These are phyloP conservation scores for Arthroderma uncinatum DNA, from an alignment of 2,329 filamentous ascomycete species.

Conservation along the genomic window DNA sequence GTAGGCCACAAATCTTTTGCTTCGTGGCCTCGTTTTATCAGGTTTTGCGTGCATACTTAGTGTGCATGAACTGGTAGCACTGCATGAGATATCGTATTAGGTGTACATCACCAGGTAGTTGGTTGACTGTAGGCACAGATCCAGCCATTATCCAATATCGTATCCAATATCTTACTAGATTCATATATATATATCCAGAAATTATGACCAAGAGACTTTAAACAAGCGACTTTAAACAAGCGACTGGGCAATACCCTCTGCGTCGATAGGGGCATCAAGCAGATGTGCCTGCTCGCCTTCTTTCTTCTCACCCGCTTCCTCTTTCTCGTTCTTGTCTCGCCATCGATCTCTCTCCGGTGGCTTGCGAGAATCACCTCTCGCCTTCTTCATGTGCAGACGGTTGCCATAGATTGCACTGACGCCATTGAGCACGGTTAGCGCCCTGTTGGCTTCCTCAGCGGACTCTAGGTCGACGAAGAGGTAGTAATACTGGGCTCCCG, in stretches of 20 bases:
- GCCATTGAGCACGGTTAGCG: slow-evolving; percentile 37
- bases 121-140: too few species aligned
- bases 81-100: too few species aligned
- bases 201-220: background rate
- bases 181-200: too few species aligned
- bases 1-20: too few species aligned
- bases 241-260: background rate
- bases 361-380: slow-evolving; percentile 28
- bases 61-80: too few species aligned
- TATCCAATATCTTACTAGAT: too few species aligned
- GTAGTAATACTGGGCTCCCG: slow-evolving; percentile 49
- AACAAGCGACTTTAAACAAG: slow-evolving; percentile 1
- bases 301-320: background rate
- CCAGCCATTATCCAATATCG: too few species aligned
- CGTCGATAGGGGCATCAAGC: background rate
- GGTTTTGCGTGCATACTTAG: too few species aligned
- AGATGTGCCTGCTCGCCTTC: background rate
- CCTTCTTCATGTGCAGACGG: slow-evolving; percentile 30
- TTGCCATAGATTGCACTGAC: slow-evolving; percentile 32
- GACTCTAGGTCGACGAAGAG: slow-evolving; percentile 55
- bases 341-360: slow-evolving; percentile 22
- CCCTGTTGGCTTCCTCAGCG: slow-evolving; percentile 43
- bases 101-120: too few species aligned
- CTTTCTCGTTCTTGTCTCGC: slow-evolving; percentile 7
- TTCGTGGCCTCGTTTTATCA: too few species aligned